Evolutionary conservation across 2,329 filamentous ascomycete genomes (phyloP), one percentile per base, ranked within the genome.

Genomic region (Diaporthe capsici): DNA sequence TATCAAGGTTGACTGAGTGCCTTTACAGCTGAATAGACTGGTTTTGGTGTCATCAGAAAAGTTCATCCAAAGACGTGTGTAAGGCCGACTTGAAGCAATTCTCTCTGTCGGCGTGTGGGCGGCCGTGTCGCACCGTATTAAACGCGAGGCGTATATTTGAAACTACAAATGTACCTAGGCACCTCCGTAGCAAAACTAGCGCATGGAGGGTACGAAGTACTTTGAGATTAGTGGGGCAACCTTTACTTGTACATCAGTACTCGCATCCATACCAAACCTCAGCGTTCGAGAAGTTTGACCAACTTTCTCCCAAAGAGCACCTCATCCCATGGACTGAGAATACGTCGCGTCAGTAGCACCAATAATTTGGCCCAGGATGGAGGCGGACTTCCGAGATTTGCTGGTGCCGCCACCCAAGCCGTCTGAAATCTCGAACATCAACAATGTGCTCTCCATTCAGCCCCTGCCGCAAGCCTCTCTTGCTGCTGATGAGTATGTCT

Each of bases 381-480:
- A 77, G 61, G 55, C 76, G 9, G 76, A 71, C 20, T 57, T 77
- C n/a, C 25, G 70, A 65, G 70, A 51, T 10, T 31, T 75, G 20
- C 39, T 75, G 37, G 63, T 28, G 7, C 70, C 71, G 47, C 28
- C 63, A 4, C 63, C 73, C 49, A 39, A 71, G 63, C 63, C 53
- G 22, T 63, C 76, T 9, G 72, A 74, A 49, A 73, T 65, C 31
- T 73, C 71, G 34, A 73, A 65, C 44, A 77, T 77, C 31, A 71
- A 63, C 63, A 73, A 75, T 70, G 73, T 77, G 47, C 76, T 77
- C 51, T 75, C 73, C 42, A 49, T 67, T 17, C 63, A 73, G 61
- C 63, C 73, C 15, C 31, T 61, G 9, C 70, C 53, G 42, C 73
- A 73, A 15, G 73, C 31, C 20, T 37, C 73, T 57, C 49, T 63